phyloP scores from a whole-genome alignment of 2,329 filamentous ascomycete genomes.

The Epichloe coenophiala region DNA sequence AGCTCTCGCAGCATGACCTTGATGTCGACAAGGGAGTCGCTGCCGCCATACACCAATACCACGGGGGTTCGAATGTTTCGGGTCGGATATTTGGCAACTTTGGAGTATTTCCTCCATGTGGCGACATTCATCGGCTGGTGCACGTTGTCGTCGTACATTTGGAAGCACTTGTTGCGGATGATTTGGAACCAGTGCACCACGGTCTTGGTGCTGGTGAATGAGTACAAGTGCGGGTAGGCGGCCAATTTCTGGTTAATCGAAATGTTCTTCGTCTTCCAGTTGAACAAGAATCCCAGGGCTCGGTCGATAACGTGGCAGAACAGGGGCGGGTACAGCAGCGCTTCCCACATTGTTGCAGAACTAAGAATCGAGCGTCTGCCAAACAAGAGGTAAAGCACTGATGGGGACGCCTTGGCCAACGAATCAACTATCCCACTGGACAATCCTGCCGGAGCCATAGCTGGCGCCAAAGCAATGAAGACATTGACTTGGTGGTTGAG shows the following conservation, averaged over 20 bases:
- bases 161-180: constrained; percentile 88
- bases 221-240: constrained; percentile 90
- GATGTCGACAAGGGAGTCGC: constrained; percentile 89
- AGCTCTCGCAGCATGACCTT: constrained; percentile 82
- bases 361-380: constrained; percentile 82
- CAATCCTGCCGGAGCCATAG: constrained; percentile 88
- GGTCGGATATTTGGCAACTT: constrained; percentile 91
- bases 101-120: constrained; percentile 73
- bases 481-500: constrained; percentile 90
- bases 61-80: constrained; percentile 95
- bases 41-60: constrained; percentile 84
- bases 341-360: constrained; percentile 94
- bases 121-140: constrained; percentile 61
- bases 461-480: constrained; percentile 89
- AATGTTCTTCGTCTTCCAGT: constrained; percentile 81
- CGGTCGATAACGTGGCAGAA: constrained; percentile 81
- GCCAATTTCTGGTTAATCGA: constrained; percentile 79
- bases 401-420: constrained; percentile 83
- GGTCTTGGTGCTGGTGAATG: constrained; percentile 90
- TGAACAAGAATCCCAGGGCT: constrained; percentile 70
- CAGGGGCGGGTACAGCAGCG: constrained; percentile 84
- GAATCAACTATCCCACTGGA: constrained; percentile 85
- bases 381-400: constrained; percentile 85
- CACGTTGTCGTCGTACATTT: constrained; percentile 96
- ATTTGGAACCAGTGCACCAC: constrained; percentile 99